These are phyloP conservation scores for Limnanthes douglasii DNA, from an alignment of 345 rosid genomes.

Conservation along the genomic window DNA sequence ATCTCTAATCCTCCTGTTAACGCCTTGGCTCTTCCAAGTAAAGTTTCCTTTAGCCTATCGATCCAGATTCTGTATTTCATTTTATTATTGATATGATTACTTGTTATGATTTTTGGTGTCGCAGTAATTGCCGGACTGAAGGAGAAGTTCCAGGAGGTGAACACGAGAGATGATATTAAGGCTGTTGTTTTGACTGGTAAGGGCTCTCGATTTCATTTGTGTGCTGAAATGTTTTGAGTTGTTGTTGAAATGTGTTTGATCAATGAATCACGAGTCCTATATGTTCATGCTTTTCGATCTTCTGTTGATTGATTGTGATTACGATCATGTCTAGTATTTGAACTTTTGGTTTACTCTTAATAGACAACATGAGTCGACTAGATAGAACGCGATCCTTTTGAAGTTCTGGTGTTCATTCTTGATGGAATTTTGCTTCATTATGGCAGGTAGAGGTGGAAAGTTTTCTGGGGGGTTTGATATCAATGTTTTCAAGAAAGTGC, in stretches of 20 bases:
- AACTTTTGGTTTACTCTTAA: not conserved
- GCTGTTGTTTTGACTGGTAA: slow-evolving; percentile 81
- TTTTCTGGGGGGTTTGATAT: slow-evolving; percentile 92
- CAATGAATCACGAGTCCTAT: not conserved
- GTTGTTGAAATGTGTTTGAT: not conserved
- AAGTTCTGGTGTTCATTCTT: not conserved
- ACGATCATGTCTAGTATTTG: not conserved
- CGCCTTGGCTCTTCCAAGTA: slow-evolving; percentile 66
- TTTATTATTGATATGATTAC: not conserved
- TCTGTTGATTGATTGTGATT: not conserved
- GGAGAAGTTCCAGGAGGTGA: slow-evolving; percentile 66
- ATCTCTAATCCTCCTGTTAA: slow-evolving; percentile 93
- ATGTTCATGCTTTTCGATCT: not conserved
- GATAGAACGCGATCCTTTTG: no score
- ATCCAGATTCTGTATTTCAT: no score
- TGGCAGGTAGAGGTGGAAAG: slow-evolving; percentile 68
- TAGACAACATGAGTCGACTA: no score
- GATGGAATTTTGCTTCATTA: slow-evolving; percentile 3
- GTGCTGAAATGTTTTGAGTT: not conserved
- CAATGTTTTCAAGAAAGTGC: slow-evolving; percentile 65
- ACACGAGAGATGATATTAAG: slow-evolving; percentile 53
- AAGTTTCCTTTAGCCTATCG: no score
- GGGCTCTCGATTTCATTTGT: not conserved
- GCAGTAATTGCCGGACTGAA: slow-evolving; percentile 61
- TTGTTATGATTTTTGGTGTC: not conserved